Conservation (phyloP, 768 basidiomycete genomes). For the Xerocomellus intermedius region DNA sequence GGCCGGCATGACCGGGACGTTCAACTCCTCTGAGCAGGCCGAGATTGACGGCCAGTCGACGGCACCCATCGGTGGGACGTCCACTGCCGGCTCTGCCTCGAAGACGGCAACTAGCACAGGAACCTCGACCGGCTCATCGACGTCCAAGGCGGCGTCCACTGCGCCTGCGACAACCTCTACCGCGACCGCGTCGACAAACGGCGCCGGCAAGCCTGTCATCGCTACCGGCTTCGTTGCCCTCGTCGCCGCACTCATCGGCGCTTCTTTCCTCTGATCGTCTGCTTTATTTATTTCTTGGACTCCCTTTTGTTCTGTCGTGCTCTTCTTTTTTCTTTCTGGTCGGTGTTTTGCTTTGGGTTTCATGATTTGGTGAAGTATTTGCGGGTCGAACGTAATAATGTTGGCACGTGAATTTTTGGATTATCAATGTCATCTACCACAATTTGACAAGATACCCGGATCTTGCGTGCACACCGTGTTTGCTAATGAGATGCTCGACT, state of each 20-base stretch:
- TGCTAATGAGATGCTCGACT: background rate
- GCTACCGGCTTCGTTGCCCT: constrained; percentile 24
- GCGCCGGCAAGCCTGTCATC: constrained; percentile 26
- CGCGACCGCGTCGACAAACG: constrained; percentile 1
- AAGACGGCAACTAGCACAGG: constrained; percentile 18
- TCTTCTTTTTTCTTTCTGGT: background rate
- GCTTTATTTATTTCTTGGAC: background rate
- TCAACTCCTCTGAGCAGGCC: constrained; percentile 52
- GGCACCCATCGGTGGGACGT: constrained; percentile 49
- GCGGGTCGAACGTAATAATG: background rate
- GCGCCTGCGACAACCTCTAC: background rate
- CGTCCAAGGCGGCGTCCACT: background rate
- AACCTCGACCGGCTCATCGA: background rate
- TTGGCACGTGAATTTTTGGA: background rate
- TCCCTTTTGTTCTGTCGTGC: background rate
- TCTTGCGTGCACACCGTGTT: background rate
- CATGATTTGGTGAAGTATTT: background rate
- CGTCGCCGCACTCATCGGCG: constrained; percentile 22
- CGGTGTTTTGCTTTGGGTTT: background rate
- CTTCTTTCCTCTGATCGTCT: constrained; percentile 18
- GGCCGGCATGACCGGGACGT: constrained; percentile 67
- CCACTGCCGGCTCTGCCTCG: constrained; percentile 17
- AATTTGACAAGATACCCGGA: background rate
- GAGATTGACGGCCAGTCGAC: constrained; percentile 63
- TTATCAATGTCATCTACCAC: background rate